phyloP scores from a whole-genome alignment of 2,329 filamentous ascomycete species.

The Dryadomyces sulphureus region DNA sequence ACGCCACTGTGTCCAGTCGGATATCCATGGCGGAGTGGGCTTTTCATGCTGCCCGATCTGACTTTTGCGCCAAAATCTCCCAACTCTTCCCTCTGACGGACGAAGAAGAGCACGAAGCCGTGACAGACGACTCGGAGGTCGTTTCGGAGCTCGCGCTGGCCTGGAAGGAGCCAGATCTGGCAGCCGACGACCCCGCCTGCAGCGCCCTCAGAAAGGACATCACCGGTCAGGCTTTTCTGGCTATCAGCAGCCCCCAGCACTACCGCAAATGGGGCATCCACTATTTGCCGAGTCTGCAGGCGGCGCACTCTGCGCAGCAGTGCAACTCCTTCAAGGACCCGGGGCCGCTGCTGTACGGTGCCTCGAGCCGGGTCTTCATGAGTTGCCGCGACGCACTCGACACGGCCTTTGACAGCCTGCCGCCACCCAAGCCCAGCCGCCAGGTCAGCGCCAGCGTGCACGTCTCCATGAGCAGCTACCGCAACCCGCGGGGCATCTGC shows the following conservation, averaged over 20 bases:
- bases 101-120: slow-evolving; percentile 24
- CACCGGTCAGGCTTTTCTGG: slow-evolving; percentile 34
- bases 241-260: slow-evolving; percentile 22
- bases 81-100: slow-evolving; percentile 24
- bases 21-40: slow-evolving; percentile 22
- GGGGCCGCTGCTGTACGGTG: slow-evolving; percentile 39
- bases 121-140: not conserved
- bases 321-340: slow-evolving; percentile 50
- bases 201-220: slow-evolving; percentile 35
- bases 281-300: slow-evolving; percentile 40
- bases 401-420: slow-evolving; percentile 30
- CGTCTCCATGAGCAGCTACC: slow-evolving; percentile 29
- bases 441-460: not conserved
- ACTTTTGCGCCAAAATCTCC: slow-evolving; percentile 33
- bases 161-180: slow-evolving; percentile 1
- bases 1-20: not conserved
- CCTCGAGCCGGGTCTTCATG: slow-evolving; percentile 34
- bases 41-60: slow-evolving; percentile 37
- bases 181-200: slow-evolving; percentile 22
- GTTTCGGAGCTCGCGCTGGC: slow-evolving; percentile 2
- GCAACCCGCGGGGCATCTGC: slow-evolving; percentile 27
- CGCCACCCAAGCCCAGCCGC: slow-evolving; percentile 25
- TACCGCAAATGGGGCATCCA: slow-evolving; percentile 40
- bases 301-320: slow-evolving; percentile 39
- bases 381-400: slow-evolving; percentile 34